A percentile compares a stretch with the other conserved stretches of the same genome.
phyloP scores from a whole-genome alignment of 352 stramenopile genomes.

The Phytophthora citrophthora region DNA sequence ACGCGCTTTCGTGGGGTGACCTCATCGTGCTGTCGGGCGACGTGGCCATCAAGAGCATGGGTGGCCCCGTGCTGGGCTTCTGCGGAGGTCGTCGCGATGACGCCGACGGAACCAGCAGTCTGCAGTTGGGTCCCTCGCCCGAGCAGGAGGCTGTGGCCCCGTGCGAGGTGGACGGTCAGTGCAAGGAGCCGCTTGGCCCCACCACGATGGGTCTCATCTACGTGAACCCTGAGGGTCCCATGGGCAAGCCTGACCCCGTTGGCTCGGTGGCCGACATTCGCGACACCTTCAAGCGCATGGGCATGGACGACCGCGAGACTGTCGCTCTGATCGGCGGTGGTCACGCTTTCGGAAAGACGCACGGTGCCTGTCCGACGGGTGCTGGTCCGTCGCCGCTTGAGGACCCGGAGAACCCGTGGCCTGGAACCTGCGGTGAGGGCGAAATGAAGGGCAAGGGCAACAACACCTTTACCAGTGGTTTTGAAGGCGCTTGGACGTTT shows the following conservation, averaged over 20 bases:
- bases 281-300: conserved; percentile 94
- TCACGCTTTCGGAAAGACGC: conserved; percentile 93
- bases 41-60: conserved; percentile 92
- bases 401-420: conserved; percentile 62
- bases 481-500: conserved; percentile 88
- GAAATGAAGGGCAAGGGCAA: conserved; percentile 59
- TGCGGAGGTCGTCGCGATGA: conserved; percentile 89
- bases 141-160: conserved; percentile 54
- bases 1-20: conserved; percentile 90
- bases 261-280: conserved; percentile 92
- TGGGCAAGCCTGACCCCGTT: conserved; percentile 79
- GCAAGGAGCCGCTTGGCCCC: conserved; percentile 57
- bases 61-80: conserved; percentile 92
- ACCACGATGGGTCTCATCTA: conserved; percentile 76
- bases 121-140: conserved; percentile 45
- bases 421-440: conserved; percentile 55
- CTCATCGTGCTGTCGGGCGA: conserved; percentile 93
- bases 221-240: conserved; percentile 67
- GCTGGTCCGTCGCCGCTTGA: conserved; percentile 46
- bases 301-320: conserved; percentile 94
- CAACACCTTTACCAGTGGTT: conserved; percentile 83
- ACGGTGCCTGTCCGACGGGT: conserved; percentile 70
- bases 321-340: conserved; percentile 92
- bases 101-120: conserved; percentile 61
- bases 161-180: conserved; percentile 52